Evolutionary conservation across 1,139 yeast species (phyloP), one percentile per base, ranked within the genome.

Genomic region (Debaryomyces psychrophilus): DNA sequence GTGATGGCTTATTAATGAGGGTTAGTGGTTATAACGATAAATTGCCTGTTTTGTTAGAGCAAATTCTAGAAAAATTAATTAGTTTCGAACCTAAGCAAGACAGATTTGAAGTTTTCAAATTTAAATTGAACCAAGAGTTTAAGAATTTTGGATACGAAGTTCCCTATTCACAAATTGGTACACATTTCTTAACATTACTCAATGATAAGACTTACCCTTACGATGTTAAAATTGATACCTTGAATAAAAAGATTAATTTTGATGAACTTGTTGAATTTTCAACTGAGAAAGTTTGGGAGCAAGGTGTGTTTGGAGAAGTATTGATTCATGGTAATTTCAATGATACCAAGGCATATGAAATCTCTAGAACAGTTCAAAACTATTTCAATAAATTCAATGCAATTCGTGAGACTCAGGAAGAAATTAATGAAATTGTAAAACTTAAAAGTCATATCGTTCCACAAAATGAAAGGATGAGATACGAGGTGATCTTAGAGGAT

Each of bases 1-100:
- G 86, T 51, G 90, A 86, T 55, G 96, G 97, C 0, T 61, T 90
- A 40, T 78, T 80, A 35, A 61, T 93, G 35, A 79, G 80, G 42
- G 73, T 90, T 15, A 73, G 77, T 38, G 99, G 99, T 1, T 93
- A 87, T 65, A 89, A 87, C 57, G 93, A 93, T 64, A 92, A 92
- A 60, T 69, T 90, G 40, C 75, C 80, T 8, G 77, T 77, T 7
- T 73, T 92, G 43, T 67, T 90, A 35, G 78, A 78, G 41, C 77
- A 82, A 48, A 81, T 90, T 12, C 64, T 90, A 43, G 68, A 71
- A 12, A 79, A 79, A 20, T 59, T 90, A 41, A 65, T 69, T 17
- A 61, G 61, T 7, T 87, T 87, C 55, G 64, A 72, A 31, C 84
- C 90, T 2, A 69, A 69, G 31, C 68, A 68, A 20, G 77, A 75